phyloP scores from a whole-genome alignment of 1,139 yeast genomes.

The Hyphopichia fennica region DNA sequence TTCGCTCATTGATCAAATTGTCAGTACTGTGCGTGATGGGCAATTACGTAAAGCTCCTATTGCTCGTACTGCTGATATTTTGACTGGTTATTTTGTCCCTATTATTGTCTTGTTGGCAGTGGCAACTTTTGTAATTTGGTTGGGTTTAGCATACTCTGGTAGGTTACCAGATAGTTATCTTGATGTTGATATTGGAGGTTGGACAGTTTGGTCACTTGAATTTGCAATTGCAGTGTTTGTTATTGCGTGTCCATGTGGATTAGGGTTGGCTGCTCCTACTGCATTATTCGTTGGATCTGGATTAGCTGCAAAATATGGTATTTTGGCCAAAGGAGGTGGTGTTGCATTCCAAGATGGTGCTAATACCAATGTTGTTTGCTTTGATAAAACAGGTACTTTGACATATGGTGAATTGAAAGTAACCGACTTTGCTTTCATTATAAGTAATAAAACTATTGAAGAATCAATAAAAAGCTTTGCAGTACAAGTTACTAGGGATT shows the following conservation, averaged over 20 bases:
- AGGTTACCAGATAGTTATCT: slow-evolving; percentile 53
- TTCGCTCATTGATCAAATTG: slow-evolving; percentile 69
- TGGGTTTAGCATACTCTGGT: slow-evolving; percentile 55
- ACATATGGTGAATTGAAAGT: slow-evolving; percentile 65
- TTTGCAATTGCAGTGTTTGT: slow-evolving; percentile 80
- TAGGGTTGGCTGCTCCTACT: slow-evolving; percentile 51
- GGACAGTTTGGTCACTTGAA: slow-evolving; percentile 76
- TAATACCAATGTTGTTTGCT: slow-evolving; percentile 60
- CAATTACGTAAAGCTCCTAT: slow-evolving; percentile 74
- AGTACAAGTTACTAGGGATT: slow-evolving; percentile 54
- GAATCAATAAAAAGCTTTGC: slow-evolving; percentile 25
- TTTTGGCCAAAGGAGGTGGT: slow-evolving; percentile 79
- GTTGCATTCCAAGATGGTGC: slow-evolving; percentile 81
- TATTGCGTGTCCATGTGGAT: slow-evolving; percentile 50
- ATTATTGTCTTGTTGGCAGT: slow-evolving; percentile 60
- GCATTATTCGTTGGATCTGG: slow-evolving; percentile 50
- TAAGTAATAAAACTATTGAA: slow-evolving; percentile 10
- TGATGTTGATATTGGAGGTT: slow-evolving; percentile 69
- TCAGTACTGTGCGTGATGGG: slow-evolving; percentile 70
- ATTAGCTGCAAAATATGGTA: slow-evolving; percentile 58
- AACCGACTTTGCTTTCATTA: slow-evolving; percentile 43
- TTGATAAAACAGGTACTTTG: slow-evolving; percentile 79
- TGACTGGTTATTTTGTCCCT: slow-evolving; percentile 77
- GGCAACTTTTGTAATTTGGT: slow-evolving; percentile 69
- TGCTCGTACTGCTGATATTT: slow-evolving; percentile 66